Conservation (phyloP, 75 land plant genomes). For the Larix kaempferi region DNA sequence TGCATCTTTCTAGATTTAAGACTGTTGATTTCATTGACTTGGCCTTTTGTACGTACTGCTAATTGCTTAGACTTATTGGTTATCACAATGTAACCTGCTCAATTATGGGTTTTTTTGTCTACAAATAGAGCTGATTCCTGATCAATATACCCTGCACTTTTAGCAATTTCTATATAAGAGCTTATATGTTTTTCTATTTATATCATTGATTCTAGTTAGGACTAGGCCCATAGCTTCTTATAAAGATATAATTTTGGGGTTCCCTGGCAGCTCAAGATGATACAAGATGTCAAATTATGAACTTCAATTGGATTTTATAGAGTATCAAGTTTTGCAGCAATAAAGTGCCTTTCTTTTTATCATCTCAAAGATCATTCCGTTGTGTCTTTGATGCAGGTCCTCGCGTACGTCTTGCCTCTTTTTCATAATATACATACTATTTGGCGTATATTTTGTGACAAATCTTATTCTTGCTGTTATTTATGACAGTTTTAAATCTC, state of each 20-base stretch:
- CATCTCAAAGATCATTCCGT: background rate
- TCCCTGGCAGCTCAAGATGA: background rate
- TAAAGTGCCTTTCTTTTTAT: background rate
- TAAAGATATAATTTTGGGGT: background rate
- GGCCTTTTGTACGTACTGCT: background rate
- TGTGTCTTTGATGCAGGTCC: constrained; percentile 39
- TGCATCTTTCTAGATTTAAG: background rate
- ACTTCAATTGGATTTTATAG: background rate
- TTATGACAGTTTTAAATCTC: constrained; percentile 89
- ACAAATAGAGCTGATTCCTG: background rate
- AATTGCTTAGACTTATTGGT: background rate
- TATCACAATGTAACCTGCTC: background rate
- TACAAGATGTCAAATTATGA: background rate
- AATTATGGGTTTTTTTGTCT: background rate
- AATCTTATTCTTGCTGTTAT: constrained; percentile 93
- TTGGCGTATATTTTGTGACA: constrained; percentile 89
- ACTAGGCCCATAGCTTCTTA: background rate
- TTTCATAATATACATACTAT: constrained; percentile 74
- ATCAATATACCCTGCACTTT: background rate
- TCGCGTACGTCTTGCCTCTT: constrained; percentile 78
- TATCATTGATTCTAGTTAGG: background rate
- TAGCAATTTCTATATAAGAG: background rate
- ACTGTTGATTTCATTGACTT: background rate
- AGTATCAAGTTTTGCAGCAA: background rate
- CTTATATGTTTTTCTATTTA: background rate